phyloP scores from a whole-genome alignment of 768 basidiomycete genomes.

The Panaeolus papilionaceus region DNA sequence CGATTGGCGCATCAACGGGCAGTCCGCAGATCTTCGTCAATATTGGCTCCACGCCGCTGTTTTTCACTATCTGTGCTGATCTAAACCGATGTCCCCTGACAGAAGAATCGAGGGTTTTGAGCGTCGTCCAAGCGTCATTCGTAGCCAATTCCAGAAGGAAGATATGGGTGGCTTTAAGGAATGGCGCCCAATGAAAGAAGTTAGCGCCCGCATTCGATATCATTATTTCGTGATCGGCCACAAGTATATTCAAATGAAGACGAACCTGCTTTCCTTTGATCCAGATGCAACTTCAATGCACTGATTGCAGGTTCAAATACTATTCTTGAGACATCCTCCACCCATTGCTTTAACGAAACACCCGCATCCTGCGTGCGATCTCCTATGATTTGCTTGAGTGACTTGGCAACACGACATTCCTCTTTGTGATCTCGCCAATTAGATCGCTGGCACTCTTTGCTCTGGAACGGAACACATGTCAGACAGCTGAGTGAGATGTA shows the following conservation, averaged over 20 bases:
- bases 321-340: not conserved
- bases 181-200: not conserved
- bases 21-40: not conserved
- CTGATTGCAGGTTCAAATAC: constrained; percentile 4
- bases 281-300: not conserved
- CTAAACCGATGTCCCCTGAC: not conserved
- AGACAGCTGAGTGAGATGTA: not conserved
- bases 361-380: not conserved
- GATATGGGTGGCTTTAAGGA: not conserved
- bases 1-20: not conserved
- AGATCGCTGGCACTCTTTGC: constrained; percentile 6
- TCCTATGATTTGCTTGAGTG: not conserved
- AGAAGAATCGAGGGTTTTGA: not conserved
- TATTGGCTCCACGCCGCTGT: not conserved
- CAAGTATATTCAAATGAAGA: not conserved
- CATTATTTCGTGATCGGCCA: not conserved
- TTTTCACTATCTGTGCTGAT: constrained; percentile 8
- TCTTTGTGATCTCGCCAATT: constrained; percentile 12
- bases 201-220: constrained; percentile 1
- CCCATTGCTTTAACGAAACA: not conserved
- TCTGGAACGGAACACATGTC: not conserved
- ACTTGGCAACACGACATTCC: constrained; percentile 4
- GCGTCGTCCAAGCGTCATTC: not conserved
- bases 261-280: not conserved
- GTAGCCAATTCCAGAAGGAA: constrained; percentile 1